phyloP scores from a whole-genome alignment of 2,329 filamentous ascomycete genomes.

The Lizonia empirigonia region DNA sequence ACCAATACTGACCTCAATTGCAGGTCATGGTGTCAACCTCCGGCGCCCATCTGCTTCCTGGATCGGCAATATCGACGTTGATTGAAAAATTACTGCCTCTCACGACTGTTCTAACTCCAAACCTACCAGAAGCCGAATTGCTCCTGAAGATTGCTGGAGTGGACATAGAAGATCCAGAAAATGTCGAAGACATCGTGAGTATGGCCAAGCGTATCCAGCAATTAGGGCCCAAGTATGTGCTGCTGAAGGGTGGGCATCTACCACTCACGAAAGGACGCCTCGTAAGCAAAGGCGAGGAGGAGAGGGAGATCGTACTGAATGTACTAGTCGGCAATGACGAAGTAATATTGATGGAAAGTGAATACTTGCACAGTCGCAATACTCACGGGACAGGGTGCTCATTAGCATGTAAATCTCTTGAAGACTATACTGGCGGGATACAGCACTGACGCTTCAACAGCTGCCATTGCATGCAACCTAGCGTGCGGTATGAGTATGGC shows the following conservation, averaged over 20 bases:
- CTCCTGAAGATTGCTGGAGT: conserved; percentile 63
- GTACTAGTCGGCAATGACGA: conserved; percentile 70
- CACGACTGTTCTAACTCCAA: conserved; percentile 75
- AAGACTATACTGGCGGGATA: neutral
- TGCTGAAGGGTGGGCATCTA: conserved; percentile 91
- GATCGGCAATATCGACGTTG: conserved; percentile 67
- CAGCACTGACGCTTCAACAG: conserved; percentile 45
- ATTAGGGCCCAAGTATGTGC: conserved; percentile 77
- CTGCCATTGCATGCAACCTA: conserved; percentile 77
- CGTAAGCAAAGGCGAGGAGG: conserved; percentile 62
- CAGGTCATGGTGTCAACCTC: conserved; percentile 89
- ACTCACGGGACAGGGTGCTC: conserved; percentile 97
- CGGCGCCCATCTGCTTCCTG: conserved; percentile 71
- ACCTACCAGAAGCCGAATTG: conserved; percentile 74
- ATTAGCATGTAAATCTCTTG: conserved; percentile 71
- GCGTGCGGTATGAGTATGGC: conserved; percentile 63
- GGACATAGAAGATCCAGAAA: conserved; percentile 55
- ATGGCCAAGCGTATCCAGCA: conserved; percentile 69
- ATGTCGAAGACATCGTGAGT: conserved; percentile 68
- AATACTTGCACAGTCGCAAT: conserved; percentile 74
- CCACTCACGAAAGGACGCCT: conserved; percentile 71
- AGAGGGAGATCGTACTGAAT: conserved; percentile 74
- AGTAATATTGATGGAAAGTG: conserved; percentile 69
- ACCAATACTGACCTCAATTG: neutral
- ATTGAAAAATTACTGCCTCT: conserved; percentile 65